Conservation (phyloP, 768 basidiomycete species). For the Pisolithus sp. region DNA sequence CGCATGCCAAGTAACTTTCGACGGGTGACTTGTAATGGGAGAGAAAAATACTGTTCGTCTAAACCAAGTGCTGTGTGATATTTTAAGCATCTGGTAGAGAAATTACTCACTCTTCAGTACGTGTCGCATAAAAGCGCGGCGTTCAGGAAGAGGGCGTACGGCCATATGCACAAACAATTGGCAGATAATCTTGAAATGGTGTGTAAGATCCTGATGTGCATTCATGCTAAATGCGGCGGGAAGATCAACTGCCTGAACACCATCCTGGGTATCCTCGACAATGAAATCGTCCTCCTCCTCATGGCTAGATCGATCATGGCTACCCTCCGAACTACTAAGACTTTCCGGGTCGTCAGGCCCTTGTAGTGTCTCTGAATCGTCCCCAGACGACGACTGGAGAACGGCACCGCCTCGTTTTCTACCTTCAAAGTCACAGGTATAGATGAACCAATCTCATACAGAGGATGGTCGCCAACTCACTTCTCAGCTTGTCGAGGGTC, state of each 20-base stretch:
- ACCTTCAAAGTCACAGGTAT: conserved; percentile 23
- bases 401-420: conserved; percentile 37
- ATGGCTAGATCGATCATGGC: conserved; percentile 2
- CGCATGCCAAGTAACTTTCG: conserved; percentile 64
- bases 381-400: conserved; percentile 27
- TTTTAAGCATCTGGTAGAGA: not conserved
- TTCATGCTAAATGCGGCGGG: conserved; percentile 79
- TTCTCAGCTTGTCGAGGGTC: conserved; percentile 59
- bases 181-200: conserved; percentile 84
- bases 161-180: conserved; percentile 84
- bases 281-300: conserved; percentile 38
- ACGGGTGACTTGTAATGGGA: conserved; percentile 59
- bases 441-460: not conserved
- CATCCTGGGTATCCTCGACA: conserved; percentile 57
- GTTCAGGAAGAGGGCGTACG: conserved; percentile 45
- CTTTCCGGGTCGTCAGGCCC: too few relatives aligned
- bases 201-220: conserved; percentile 64
- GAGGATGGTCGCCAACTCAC: conserved; percentile 30
- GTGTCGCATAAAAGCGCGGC: conserved; percentile 51
- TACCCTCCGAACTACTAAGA: not conserved
- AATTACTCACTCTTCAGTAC: conserved; percentile 39
- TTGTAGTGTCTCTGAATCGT: conserved; percentile 21
- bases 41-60: conserved; percentile 67
- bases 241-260: conserved; percentile 37
- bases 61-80: conserved; percentile 1